Evolutionary conservation across 2,329 filamentous ascomycete species (phyloP), one percentile per base, ranked within the genome.

Genomic region (Phialocephala sp.): DNA sequence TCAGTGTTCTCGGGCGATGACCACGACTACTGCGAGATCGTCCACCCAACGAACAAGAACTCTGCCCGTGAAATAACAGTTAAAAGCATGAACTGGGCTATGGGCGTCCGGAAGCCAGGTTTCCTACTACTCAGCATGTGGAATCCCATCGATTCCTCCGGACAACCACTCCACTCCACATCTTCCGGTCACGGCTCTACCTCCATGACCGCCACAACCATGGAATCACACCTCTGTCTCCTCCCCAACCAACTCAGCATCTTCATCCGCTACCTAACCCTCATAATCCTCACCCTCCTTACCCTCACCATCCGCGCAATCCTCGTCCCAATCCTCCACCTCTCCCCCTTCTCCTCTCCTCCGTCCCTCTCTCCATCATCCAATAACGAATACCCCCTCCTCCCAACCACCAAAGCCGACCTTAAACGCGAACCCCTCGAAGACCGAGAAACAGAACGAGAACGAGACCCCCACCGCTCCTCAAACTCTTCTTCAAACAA

Each of bases 1-100:
- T 91, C 95, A 70, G 91, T 94, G 52, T 99, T 98, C 76, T 97
- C 93, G 0, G 95, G 95, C 12, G 95, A 99, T 73, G 95, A 99
- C 75, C 95, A 99, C 80, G 95, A 99, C 80, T 97, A 98, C 80
- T 99, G 95, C 79, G 94, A 97, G 74, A 81, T 98, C 8, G 84
- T 89, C 0, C 95, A 99, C 77, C 87, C 88, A 18, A 67, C 67
- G 60, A 71, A 73, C 2, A 84, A 87, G 20, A 87, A 89, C 66
- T 88, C 88, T 68, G 81, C 86, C 27, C 78, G 79, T 27, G 95
- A 99, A 77, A 96, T 97, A 69, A 99, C 95, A 0, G 93, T 98
- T 72, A 99, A 99, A 80, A 94, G 91, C 74, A 88, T 96, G 71
- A 96, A 90, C 74, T 97, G 94, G 93, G 93, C 93, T 20, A 98